These are phyloP conservation scores for Calvatia gigantea DNA, from an alignment of 768 basidiomycete species.

Conservation along the genomic window DNA sequence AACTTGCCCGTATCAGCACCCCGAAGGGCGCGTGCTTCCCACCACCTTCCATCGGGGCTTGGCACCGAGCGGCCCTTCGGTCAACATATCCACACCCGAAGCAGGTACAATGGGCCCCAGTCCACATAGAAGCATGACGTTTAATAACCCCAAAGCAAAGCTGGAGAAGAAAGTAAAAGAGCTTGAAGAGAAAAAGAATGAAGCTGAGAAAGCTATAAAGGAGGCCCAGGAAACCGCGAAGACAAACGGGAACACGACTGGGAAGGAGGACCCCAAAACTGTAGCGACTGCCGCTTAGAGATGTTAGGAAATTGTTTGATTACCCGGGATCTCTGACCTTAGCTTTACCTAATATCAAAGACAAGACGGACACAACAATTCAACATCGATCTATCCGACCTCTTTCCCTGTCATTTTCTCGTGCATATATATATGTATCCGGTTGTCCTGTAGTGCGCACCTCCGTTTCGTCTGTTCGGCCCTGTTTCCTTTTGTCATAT, in stretches of 20 bases:
- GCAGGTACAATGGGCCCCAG: constrained; percentile 66
- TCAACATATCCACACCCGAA: constrained; percentile 59
- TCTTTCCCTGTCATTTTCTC: neutral
- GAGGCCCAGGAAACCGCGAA: constrained; percentile 45
- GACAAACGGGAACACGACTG: constrained; percentile 63
- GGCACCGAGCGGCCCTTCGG: constrained; percentile 53
- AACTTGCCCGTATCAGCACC: constrained; percentile 89
- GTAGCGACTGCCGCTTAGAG: constrained; percentile 41
- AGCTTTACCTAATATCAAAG: neutral
- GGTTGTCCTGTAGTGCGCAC: constrained; percentile 23
- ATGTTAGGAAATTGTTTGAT: too few species aligned
- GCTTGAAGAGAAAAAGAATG: constrained; percentile 46
- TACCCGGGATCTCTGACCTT: neutral
- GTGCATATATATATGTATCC: constrained; percentile 12
- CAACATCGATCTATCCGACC: neutral
- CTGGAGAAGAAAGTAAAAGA: constrained; percentile 39
- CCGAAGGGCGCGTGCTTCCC: constrained; percentile 79
- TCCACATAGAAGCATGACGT: constrained; percentile 67
- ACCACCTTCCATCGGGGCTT: constrained; percentile 79
- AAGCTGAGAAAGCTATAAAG: constrained; percentile 62
- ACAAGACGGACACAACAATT: neutral
- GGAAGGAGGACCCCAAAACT: constrained; percentile 55
- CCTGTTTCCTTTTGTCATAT: neutral
- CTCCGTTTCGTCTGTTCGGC: neutral
- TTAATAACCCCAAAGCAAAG: constrained; percentile 45